phyloP scores from a whole-genome alignment of 345 rosid species.

The Gossypium raimondii region DNA sequence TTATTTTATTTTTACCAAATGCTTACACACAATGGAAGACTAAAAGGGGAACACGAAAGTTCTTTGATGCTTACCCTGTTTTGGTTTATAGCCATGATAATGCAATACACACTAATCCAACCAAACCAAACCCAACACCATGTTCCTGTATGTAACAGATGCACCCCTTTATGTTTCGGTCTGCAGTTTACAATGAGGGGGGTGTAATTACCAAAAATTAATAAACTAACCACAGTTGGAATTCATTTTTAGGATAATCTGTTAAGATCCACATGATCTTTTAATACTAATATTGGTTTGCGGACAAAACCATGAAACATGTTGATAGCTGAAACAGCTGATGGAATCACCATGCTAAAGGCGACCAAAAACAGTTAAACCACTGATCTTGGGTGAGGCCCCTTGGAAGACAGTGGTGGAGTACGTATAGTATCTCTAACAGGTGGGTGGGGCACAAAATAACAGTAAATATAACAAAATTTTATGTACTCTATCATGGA shows the following conservation, averaged over 20 bases:
- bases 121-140: neutral
- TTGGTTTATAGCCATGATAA: neutral
- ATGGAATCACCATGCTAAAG: neutral
- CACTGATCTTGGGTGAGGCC: neutral
- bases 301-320: neutral
- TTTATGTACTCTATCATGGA: no score
- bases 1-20: neutral
- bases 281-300: neutral
- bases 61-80: neutral
- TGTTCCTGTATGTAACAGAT: neutral
- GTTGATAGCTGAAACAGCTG: neutral
- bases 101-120: neutral
- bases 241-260: neutral
- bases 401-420: neutral
- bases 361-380: neutral
- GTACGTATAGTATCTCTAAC: neutral
- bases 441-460: neutral
- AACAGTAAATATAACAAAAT: neutral
- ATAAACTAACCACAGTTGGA: neutral
- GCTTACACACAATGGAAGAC: neutral
- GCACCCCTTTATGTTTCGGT: neutral
- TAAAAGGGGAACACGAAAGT: slow-evolving; percentile 3
- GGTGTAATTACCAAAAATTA: neutral
- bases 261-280: neutral
- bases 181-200: neutral